phyloP scores from a whole-genome alignment of 73 alveolate species.

The Diophrys appendiculata region DNA sequence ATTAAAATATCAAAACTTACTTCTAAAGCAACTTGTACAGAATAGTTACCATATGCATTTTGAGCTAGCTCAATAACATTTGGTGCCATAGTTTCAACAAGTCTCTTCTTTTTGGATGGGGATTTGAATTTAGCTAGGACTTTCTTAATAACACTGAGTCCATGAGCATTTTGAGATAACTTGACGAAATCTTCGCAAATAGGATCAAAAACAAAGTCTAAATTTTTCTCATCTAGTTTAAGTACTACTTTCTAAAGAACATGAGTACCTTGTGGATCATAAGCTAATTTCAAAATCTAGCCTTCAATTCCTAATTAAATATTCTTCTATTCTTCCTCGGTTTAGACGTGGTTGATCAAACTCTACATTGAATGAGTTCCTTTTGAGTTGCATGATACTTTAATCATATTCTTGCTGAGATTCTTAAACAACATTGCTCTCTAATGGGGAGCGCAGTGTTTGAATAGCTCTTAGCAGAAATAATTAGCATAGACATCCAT shows the following conservation, averaged over 20 bases:
- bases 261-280: conserved; percentile 83
- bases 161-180: conserved; percentile 63
- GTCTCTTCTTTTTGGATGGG: conserved; percentile 6
- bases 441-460: conserved; percentile 59
- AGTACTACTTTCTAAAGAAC: conserved; percentile 80
- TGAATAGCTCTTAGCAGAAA: conserved; percentile 79
- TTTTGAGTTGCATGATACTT: conserved; percentile 75
- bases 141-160: conserved; percentile 52
- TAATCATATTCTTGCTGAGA: conserved; percentile 60
- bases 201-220: conserved; percentile 69
- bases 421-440: conserved; percentile 59
- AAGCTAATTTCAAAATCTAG: conserved; percentile 13
- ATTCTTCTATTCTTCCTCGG: conserved; percentile 71
- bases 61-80: conserved; percentile 29
- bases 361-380: conserved; percentile 92
- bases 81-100: conserved; percentile 22
- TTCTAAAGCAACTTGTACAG: conserved; percentile 63
- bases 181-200: conserved; percentile 71
- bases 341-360: conserved; percentile 67
- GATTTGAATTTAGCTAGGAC: conserved; percentile 35
- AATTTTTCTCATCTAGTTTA: conserved; percentile 65
- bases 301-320: background rate
- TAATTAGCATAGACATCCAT: conserved; percentile 86
- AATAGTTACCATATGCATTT: conserved; percentile 65
- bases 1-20: no score